A percentile compares a stretch with the other conserved stretches of the same genome.
phyloP scores from a whole-genome alignment of 768 basidiomycete genomes.

The Hemileccinum rubropunctum region DNA sequence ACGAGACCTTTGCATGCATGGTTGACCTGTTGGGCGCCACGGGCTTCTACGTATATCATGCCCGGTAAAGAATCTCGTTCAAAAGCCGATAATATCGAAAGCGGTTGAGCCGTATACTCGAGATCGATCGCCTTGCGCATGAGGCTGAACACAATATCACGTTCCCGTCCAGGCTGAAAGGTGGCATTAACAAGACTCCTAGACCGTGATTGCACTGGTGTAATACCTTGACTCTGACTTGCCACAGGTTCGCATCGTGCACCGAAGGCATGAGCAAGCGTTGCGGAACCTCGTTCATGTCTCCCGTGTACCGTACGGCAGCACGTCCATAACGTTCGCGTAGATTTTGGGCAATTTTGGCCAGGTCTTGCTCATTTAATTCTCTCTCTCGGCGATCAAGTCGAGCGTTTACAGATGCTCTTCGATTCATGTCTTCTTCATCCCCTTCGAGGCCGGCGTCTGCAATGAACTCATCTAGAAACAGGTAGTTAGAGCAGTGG shows the following conservation, averaged over 20 bases:
- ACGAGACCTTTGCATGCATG: constrained; percentile 88
- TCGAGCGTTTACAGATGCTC: constrained; percentile 61
- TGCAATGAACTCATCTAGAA: constrained; percentile 69
- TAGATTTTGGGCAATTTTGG: constrained; percentile 79
- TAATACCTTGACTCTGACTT: constrained; percentile 86
- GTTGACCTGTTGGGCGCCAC: constrained; percentile 80
- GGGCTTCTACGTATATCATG: constrained; percentile 96
- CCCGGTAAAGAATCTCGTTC: constrained; percentile 93
- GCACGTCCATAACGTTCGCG: constrained; percentile 73
- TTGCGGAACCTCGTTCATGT: constrained; percentile 92
- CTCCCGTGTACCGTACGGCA: constrained; percentile 78
- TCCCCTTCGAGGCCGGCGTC: constrained; percentile 58
- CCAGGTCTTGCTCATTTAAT: constrained; percentile 74
- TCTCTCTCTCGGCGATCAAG: constrained; percentile 71
- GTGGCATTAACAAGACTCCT: background rate
- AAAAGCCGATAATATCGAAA: constrained; percentile 91
- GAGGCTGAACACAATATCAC: constrained; percentile 90
- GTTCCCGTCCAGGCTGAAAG: constrained; percentile 81
- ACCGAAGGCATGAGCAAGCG: constrained; percentile 94
- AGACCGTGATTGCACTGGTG: background rate
- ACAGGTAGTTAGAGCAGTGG: constrained; percentile 9
- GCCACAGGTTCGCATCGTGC: constrained; percentile 94
- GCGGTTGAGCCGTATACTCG: constrained; percentile 72
- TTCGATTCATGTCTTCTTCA: constrained; percentile 52
- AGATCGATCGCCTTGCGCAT: constrained; percentile 90